These are phyloP conservation scores for Jacaranda copaia DNA, from an alignment of 257 asterid genomes.

Conservation along the genomic window DNA sequence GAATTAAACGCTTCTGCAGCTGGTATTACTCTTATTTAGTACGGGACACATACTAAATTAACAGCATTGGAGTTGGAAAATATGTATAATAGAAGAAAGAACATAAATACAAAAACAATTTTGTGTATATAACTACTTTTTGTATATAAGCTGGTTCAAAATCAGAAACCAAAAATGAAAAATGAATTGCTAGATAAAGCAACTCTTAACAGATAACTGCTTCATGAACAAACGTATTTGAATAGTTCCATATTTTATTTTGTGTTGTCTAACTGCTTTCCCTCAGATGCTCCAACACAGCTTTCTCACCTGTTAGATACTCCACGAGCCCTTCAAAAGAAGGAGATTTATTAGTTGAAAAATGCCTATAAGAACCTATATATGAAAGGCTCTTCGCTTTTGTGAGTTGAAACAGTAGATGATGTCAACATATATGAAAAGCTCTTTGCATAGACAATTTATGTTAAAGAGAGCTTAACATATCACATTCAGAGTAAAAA, in stretches of 20 bases:
- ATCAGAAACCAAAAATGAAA: neutral
- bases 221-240: neutral
- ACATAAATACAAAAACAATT: neutral
- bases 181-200: neutral
- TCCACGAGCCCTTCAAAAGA: constrained; percentile 56
- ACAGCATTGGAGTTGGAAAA: neutral
- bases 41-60: neutral
- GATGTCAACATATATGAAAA: neutral
- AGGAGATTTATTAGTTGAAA: neutral
- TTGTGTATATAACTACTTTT: neutral
- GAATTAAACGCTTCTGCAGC: no score
- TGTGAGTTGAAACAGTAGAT: neutral
- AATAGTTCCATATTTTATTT: neutral
- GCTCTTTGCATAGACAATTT: neutral
- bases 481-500: neutral
- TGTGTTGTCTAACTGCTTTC: constrained; percentile 21
- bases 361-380: neutral
- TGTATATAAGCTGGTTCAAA: neutral
- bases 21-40: neutral
- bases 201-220: neutral
- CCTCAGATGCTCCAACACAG: constrained; percentile 47
- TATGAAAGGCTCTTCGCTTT: neutral
- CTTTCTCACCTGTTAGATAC: constrained; percentile 61
- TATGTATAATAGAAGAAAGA: neutral
- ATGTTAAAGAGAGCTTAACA: neutral